Evolutionary conservation across 2,329 filamentous ascomycete genomes (phyloP).

Genomic region (Xylariales sp.): DNA sequence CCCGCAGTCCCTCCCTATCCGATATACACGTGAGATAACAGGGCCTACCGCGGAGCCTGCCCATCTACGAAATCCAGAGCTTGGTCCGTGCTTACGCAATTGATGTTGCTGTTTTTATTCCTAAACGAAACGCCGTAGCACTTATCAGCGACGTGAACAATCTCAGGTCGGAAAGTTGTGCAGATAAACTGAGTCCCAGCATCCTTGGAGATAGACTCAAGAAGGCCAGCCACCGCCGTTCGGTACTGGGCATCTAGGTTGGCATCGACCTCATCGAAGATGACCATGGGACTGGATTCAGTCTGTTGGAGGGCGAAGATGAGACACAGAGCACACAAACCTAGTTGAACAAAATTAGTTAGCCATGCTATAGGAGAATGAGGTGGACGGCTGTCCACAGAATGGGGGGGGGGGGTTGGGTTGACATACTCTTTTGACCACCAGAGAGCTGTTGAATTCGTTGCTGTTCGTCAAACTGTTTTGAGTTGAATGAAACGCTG

Average conservation of each 20-base stretch:
- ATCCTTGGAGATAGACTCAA: constrained; percentile 70
- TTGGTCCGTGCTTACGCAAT: constrained; percentile 81
- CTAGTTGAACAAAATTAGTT: constrained; percentile 36
- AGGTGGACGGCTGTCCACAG: too few species aligned
- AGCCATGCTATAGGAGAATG: background rate
- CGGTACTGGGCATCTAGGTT: constrained; percentile 98
- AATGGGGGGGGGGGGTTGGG: constrained; percentile 12
- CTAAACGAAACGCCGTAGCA: constrained; percentile 94
- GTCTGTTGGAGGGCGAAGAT: constrained; percentile 99
- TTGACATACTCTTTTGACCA: constrained; percentile 95
- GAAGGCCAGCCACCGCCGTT: constrained; percentile 86
- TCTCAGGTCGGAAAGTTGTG: constrained; percentile 96
- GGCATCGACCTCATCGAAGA: constrained; percentile 98
- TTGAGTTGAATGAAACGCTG: constrained; percentile 97
- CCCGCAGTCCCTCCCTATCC: too few species aligned
- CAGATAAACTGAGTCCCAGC: constrained; percentile 84
- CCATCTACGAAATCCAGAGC: constrained; percentile 94
- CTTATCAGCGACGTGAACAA: constrained; percentile 91
- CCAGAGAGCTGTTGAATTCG: constrained; percentile 95
- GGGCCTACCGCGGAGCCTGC: constrained; percentile 50
- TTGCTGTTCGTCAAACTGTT: constrained; percentile 91
- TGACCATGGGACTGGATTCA: constrained; percentile 96
- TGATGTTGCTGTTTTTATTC: constrained; percentile 92
- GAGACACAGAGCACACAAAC: constrained; percentile 91
- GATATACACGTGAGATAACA: too few species aligned